Evolutionary conservation across 78 protist genomes (phyloP).

Genomic region (Anaeramoeba flamelloides): DNA sequence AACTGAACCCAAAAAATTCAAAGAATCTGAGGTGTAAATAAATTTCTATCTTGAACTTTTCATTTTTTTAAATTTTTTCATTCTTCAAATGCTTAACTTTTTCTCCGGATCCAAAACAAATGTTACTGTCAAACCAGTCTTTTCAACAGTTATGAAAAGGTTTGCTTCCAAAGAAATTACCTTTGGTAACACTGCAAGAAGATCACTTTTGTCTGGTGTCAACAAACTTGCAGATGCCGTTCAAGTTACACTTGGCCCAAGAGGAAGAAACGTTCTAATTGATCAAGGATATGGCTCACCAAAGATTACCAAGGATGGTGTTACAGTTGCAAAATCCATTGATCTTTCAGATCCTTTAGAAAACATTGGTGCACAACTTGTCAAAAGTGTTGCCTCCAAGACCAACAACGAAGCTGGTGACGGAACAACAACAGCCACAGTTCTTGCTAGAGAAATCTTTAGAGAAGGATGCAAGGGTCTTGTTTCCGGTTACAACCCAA

Average conservation of each 20-base stretch:
- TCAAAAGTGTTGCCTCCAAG: constrained; percentile 76
- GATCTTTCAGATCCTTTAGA: constrained; percentile 66
- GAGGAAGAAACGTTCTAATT: constrained; percentile 89
- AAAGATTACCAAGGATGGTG: constrained; percentile 99
- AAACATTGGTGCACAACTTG: constrained; percentile 92
- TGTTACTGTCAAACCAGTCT: too few species aligned
- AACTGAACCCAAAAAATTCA: too few species aligned
- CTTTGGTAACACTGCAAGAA: constrained; percentile 75
- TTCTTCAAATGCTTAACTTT: too few species aligned
- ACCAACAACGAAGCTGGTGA: constrained; percentile 95
- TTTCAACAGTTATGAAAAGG: too few species aligned
- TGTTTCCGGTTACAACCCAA: constrained; percentile 94
- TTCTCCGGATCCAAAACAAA: too few species aligned
- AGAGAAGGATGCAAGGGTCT: constrained; percentile 83
- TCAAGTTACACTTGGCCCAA: constrained; percentile 93
- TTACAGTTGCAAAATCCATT: constrained; percentile 91
- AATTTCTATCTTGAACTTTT: too few species aligned
- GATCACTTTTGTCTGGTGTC: constrained; percentile 66
- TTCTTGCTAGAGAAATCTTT: constrained; percentile 83
- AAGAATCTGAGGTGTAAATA: too few species aligned
- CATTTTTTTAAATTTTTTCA: too few species aligned
- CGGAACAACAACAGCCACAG: constrained; percentile 90
- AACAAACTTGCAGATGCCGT: constrained; percentile 87
- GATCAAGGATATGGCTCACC: constrained; percentile 90
- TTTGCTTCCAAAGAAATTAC: constrained; percentile 73